Evolutionary conservation across 2,329 filamentous ascomycete species (phyloP), one percentile per base, ranked within the genome.

Genomic region (Neurospora sp.): DNA sequence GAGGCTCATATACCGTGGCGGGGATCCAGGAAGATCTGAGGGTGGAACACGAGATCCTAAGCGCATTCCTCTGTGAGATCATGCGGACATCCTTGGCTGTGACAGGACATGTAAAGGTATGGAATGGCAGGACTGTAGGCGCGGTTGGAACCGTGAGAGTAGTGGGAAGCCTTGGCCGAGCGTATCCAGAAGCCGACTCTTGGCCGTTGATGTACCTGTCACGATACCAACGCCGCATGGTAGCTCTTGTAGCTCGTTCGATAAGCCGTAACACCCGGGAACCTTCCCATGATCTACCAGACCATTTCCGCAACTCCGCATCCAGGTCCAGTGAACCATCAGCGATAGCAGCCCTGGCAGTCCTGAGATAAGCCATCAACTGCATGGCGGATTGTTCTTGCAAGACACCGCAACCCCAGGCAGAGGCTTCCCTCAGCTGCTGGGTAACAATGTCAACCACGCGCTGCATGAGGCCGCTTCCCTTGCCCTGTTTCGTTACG

Each of bases 41-140:
- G 0, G 96, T 97, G 3, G 93, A 96, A 73, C 91, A 93, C 0
- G 95, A 97, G 75, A 99, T 98, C 46, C 96, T 90, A 39, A 96
- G 85, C 1, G 93, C 96, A 77, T 99, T 99, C 33, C 96, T 88
- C 79, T 98, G 95, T 8, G 96, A 98, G 73, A 99, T 99, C 77
- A 92, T 88, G 17, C 96, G 91, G 71, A 99, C 93, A 74, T 97
- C 92, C 78, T 92, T 93, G 4, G 96, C 93, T 6, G 92, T 93
- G 73, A 99, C 84, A 0, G 96, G 96, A 73, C 92, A 97, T 1
- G 96, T 99, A 77, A 99, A 99, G 0, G 96, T 98, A 79, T 99
- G 96, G 77, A 99, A 99, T 0, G 96, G 96, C 0, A 99, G 84
- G 1, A 99, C 94, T 0, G 96, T 99, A 2, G 96, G 96, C 6